Percentiles rank a stretch among this genome's conserved stretches.
Conservation (phyloP, 371 early-diverging fungal species). For the Dichotomocladium elegans region DNA sequence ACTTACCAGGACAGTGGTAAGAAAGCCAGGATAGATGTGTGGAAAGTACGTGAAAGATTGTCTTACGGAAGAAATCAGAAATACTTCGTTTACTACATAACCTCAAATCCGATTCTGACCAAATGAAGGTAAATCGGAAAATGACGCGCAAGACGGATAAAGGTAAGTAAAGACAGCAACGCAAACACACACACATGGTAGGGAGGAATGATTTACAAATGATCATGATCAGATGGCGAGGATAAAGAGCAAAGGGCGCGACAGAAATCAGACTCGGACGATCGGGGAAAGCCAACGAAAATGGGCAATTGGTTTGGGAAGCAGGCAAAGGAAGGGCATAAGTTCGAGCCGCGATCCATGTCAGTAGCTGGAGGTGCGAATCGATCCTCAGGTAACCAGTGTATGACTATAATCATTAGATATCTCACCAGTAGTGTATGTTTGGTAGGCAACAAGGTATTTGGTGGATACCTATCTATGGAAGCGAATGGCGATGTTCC, state of each 20-base stretch:
- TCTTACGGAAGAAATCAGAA: slow-evolving; percentile 4
- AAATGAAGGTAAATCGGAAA: slow-evolving; percentile 29
- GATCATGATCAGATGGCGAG: slow-evolving; percentile 1
- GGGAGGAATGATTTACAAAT: background rate
- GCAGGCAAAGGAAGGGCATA: slow-evolving; percentile 15
- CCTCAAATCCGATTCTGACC: slow-evolving; percentile 15
- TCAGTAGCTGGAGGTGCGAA: slow-evolving; percentile 6
- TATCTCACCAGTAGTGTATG: background rate
- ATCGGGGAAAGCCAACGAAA: slow-evolving; percentile 12
- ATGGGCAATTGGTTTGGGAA: slow-evolving; percentile 27
- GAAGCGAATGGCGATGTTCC: slow-evolving; percentile 54
- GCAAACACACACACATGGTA: too few species aligned
- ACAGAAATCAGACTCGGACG: slow-evolving; percentile 9
- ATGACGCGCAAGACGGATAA: slow-evolving; percentile 6
- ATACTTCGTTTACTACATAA: slow-evolving; percentile 14
- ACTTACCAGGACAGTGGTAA: slow-evolving; percentile 13
- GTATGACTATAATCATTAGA: background rate
- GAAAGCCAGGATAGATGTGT: background rate
- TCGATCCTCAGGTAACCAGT: slow-evolving; percentile 1
- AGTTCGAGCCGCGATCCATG: slow-evolving; percentile 7
- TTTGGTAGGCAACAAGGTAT: slow-evolving; percentile 39
- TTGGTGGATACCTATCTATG: slow-evolving; percentile 61
- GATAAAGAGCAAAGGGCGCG: slow-evolving; percentile 8
- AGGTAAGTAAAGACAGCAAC: background rate
- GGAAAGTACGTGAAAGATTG: background rate